These are phyloP conservation scores for Exophiala oligosperma DNA, from an alignment of 2,329 filamentous ascomycete genomes.

Conservation along the genomic window DNA sequence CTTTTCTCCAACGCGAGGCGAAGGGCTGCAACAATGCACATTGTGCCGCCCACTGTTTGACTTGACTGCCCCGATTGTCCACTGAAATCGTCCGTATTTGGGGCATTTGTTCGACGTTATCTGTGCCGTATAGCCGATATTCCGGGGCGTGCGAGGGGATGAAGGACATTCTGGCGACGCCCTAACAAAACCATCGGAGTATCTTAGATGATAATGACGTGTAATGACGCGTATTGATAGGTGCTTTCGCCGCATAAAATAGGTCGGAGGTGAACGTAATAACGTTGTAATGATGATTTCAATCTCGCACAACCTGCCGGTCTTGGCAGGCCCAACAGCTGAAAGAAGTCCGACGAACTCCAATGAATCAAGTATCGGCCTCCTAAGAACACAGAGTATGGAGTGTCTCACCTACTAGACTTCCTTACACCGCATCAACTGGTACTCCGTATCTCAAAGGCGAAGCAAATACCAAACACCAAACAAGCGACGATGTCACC, in stretches of 20 bases:
- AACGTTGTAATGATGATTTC: background rate
- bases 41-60: too few species aligned
- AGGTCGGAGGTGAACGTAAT: background rate
- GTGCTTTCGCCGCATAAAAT: too few species aligned
- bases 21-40: too few species aligned
- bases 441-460: background rate
- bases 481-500: background rate
- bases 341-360: background rate
- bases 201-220: too few species aligned
- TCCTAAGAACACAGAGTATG: background rate
- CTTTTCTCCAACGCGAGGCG: too few species aligned
- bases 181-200: background rate
- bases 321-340: background rate
- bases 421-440: background rate
- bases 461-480: background rate
- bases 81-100: background rate
- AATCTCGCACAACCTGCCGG: background rate
- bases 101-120: background rate
- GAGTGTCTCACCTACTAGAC: background rate
- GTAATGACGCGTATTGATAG: too few species aligned
- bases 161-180: background rate
- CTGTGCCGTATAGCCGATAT: slow-evolving; percentile 18
- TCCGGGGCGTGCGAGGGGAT: background rate
- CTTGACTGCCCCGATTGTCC: background rate
- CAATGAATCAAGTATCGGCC: background rate